Evolutionary conservation across 139 green algal species (phyloP), one percentile per base, ranked within the genome.

Genomic region (Coelastrella sp.): DNA sequence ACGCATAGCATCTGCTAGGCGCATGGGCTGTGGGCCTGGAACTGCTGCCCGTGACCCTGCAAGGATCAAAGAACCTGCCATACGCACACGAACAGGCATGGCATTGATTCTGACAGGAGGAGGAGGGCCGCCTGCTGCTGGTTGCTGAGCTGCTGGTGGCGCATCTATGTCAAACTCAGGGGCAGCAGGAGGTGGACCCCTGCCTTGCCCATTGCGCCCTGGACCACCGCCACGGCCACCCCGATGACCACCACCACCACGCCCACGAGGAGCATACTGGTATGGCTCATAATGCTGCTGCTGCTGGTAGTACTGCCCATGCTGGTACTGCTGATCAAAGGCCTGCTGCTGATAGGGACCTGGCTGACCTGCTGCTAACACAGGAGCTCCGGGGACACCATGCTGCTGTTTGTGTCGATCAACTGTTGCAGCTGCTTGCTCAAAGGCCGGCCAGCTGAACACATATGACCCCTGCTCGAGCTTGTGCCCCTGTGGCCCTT

Each of bases 331-430:
- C 68, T 75, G 68, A 75, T 75, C 8, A 5, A 5, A n/a, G n/a
- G n/a, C n/a, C 68, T 75, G 68, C 8, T 75, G 68, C 68, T 75
- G 68, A 75, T n/a, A n/a, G n/a, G n/a, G n/a, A n/a, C n/a, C n/a
- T n/a, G n/a, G n/a, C 68, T 13, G 19, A 13, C 68, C 68, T 75
- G 68, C 68, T 75, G 68, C 8, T 75, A 10, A n/a, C n/a, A n/a
- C n/a, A n/a, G n/a, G n/a, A n/a, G n/a, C n/a, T n/a, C n/a, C n/a
- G n/a, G n/a, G n/a, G n/a, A n/a, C n/a, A n/a, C n/a, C n/a, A n/a
- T n/a, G n/a, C n/a, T n/a, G n/a, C n/a, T n/a, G n/a, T n/a, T n/a
- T n/a, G n/a, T n/a, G n/a, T n/a, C n/a, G 8, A n/a, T 75, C 68
- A 6, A 75, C 68, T 13, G 19, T 19, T 13, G 6, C 68, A 75